These are phyloP conservation scores for Anthracocystis panici-leucophaei DNA, from an alignment of 1,284 basidiomycete genomes.

Conservation along the genomic window DNA sequence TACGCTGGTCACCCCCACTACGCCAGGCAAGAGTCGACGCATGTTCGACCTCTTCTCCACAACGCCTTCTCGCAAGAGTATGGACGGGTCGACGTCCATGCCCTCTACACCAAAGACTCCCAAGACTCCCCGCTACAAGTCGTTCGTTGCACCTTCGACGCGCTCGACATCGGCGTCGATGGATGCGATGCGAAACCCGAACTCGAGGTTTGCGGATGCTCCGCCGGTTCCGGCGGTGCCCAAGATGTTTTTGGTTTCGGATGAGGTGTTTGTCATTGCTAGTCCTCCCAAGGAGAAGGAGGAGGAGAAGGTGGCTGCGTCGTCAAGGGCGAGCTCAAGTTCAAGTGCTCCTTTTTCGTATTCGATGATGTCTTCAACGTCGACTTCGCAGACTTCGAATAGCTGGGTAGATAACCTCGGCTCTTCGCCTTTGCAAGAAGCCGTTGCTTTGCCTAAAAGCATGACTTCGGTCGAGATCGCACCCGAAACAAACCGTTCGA, in stretches of 20 bases:
- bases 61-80: not conserved
- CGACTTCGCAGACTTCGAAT: not conserved
- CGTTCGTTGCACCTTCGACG: not conserved
- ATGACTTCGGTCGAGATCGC: not conserved
- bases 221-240: constrained; percentile 24
- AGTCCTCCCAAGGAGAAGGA: not conserved
- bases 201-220: not conserved
- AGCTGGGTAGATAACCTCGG: constrained; percentile 26
- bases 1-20: constrained; percentile 8
- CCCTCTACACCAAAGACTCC: constrained; percentile 11
- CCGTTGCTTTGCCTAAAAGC: constrained; percentile 1
- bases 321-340: constrained; percentile 13
- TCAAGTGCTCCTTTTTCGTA: constrained; percentile 5
- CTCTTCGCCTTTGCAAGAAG: constrained; percentile 1
- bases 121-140: constrained; percentile 4
- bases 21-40: constrained; percentile 14
- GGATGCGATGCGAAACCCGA: not conserved
- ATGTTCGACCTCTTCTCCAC: constrained; percentile 25
- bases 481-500: constrained; percentile 14
- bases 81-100: constrained; percentile 4
- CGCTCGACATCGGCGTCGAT: constrained; percentile 3
- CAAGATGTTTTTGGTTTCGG: constrained; percentile 18
- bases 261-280: constrained; percentile 34
- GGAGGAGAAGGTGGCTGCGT: too few relatives aligned
- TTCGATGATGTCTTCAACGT: constrained; percentile 4